These are phyloP conservation scores for Phytophthora hybrid DNA, from an alignment of 352 stramenopile species.

Conservation along the genomic window DNA sequence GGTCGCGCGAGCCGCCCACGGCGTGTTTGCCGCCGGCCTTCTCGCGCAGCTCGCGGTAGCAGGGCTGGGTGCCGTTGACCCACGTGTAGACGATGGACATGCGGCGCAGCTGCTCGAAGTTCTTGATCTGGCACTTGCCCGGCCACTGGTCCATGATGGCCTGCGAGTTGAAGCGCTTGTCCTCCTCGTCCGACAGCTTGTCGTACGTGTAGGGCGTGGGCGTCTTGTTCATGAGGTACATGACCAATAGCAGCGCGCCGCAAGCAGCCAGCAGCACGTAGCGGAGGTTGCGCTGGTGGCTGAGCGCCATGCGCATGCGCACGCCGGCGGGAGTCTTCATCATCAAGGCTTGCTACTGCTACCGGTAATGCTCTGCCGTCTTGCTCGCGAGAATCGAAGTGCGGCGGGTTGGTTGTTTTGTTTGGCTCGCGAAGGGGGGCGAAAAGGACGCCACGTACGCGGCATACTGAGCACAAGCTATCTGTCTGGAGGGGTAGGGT, in stretches of 20 bases:
- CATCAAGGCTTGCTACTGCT: neutral
- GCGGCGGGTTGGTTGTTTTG: neutral
- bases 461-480: constrained; percentile 9
- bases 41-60: constrained; percentile 78
- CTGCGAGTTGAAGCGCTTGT: constrained; percentile 57
- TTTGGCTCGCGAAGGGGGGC: constrained; percentile 18
- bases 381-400: constrained; percentile 37
- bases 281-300: constrained; percentile 70
- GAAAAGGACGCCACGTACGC: constrained; percentile 34
- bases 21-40: constrained; percentile 75
- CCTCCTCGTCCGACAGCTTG: constrained; percentile 58
- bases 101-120: constrained; percentile 84
- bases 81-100: constrained; percentile 93
- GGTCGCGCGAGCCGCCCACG: constrained; percentile 81
- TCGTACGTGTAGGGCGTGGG: constrained; percentile 56
- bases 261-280: constrained; percentile 54
- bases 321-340: constrained; percentile 75
- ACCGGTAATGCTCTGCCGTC: neutral
- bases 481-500: constrained; percentile 6
- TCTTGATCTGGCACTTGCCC: constrained; percentile 85
- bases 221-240: constrained; percentile 55
- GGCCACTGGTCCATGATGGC: constrained; percentile 73
- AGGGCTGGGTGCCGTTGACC: constrained; percentile 89
- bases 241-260: constrained; percentile 51
- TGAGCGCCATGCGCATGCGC: constrained; percentile 73